These are phyloP conservation scores for Colletotrichum sidae DNA, from an alignment of 2,329 filamentous ascomycete genomes.

Conservation along the genomic window DNA sequence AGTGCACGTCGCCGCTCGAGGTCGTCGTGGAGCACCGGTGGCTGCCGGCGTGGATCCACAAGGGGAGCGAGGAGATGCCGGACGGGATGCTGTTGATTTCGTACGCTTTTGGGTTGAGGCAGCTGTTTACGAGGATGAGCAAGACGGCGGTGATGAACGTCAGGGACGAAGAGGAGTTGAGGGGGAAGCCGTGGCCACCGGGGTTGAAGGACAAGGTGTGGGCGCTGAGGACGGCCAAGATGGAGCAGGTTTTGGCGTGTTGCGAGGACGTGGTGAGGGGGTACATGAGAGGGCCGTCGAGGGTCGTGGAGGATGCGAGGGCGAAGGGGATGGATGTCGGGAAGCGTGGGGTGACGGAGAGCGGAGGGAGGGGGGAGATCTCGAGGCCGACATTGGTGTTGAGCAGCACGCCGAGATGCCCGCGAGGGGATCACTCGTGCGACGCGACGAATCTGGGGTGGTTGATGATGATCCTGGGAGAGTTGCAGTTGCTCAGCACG, in stretches of 20 bases:
- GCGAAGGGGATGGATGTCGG: not conserved
- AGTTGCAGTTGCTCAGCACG: constrained; percentile 57
- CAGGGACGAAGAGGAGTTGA: constrained; percentile 55
- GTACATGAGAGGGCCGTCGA: constrained; percentile 49
- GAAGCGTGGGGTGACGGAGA: not conserved
- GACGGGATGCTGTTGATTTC: constrained; percentile 64
- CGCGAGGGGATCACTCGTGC: constrained; percentile 61
- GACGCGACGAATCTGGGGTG: constrained; percentile 66
- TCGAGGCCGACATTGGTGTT: constrained; percentile 44
- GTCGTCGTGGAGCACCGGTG: constrained; percentile 62
- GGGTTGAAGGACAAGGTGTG: constrained; percentile 61
- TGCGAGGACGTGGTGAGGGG: constrained; percentile 58
- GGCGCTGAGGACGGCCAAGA: constrained; percentile 60
- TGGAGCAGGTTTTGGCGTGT: constrained; percentile 61
- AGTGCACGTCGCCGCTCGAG: constrained; percentile 63
- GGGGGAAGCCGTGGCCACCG: constrained; percentile 58
- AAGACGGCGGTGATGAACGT: constrained; percentile 62
- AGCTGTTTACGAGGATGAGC: constrained; percentile 62
- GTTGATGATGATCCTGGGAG: constrained; percentile 63
- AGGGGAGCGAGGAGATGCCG: constrained; percentile 59
- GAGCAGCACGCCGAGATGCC: constrained; percentile 58
- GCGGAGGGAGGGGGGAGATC: not conserved
- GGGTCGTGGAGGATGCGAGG: not conserved
- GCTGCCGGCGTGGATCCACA: constrained; percentile 64
- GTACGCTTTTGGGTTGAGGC: constrained; percentile 62